These are phyloP conservation scores for Ascochyta rabiei DNA, from an alignment of 2,329 filamentous ascomycete species.

Conservation along the genomic window DNA sequence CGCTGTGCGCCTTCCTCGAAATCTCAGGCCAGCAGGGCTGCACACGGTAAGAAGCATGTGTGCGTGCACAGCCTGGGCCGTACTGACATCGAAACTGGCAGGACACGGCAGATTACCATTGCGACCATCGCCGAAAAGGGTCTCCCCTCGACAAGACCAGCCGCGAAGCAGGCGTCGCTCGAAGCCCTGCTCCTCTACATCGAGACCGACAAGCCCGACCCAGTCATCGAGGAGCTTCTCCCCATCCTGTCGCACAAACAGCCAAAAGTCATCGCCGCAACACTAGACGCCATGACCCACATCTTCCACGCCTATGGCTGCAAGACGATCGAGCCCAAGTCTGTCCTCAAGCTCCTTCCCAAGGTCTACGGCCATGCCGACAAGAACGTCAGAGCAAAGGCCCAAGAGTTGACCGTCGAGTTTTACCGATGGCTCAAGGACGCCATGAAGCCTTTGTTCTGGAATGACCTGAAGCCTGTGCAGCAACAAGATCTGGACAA, in stretches of 20 bases:
- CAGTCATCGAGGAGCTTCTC: constrained; percentile 88
- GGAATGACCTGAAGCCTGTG: constrained; percentile 91
- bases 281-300: constrained; percentile 75
- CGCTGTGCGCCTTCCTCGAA: constrained; percentile 90
- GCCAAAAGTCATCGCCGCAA: constrained; percentile 82
- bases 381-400: constrained; percentile 96
- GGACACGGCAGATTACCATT: constrained; percentile 76
- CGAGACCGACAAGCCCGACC: constrained; percentile 83
- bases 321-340: constrained; percentile 92
- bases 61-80: background rate
- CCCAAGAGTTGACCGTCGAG: constrained; percentile 88
- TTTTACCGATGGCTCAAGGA: constrained; percentile 97
- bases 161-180: constrained; percentile 83
- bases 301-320: constrained; percentile 95
- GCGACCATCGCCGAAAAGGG: constrained; percentile 88
- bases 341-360: constrained; percentile 83
- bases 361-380: constrained; percentile 95
- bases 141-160: constrained; percentile 82
- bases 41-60: constrained; percentile 60
- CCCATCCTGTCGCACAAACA: constrained; percentile 85
- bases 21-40: constrained; percentile 83
- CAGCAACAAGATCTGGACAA: constrained; percentile 94
- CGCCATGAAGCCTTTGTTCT: constrained; percentile 98
- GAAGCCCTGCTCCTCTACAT: constrained; percentile 89
- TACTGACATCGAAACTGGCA: constrained; percentile 44